Evolutionary conservation across 768 basidiomycete genomes (phyloP).

Genomic region (Glaciozyma antarctica): DNA sequence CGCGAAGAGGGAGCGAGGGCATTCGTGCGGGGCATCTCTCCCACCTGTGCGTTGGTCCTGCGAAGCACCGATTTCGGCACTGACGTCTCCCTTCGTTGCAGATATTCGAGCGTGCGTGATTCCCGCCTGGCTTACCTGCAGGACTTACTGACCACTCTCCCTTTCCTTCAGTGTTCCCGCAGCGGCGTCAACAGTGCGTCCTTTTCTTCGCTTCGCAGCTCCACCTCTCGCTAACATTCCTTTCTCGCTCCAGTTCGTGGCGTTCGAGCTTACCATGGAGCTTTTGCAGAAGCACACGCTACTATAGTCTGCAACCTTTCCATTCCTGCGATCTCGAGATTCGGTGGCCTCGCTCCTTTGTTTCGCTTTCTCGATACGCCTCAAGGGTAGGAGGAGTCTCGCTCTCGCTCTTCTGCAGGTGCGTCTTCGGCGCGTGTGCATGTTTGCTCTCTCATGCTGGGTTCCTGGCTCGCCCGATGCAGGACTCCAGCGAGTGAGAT

Average conservation of each 20-base stretch:
- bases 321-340: no score
- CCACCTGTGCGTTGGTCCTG: conserved; percentile 30
- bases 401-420: neutral
- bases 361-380: no score
- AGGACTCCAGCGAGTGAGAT: no score
- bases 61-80: no score
- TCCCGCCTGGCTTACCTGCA: no score
- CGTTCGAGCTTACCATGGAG: conserved; percentile 35
- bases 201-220: neutral
- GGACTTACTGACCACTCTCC: neutral
- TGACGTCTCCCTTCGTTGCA: neutral
- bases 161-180: conserved; percentile 20
- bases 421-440: neutral
- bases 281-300: conserved; percentile 17
- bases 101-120: conserved; percentile 30
- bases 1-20: conserved; percentile 29
- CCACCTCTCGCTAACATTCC: neutral
- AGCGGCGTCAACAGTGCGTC: conserved; percentile 23
- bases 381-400: neutral
- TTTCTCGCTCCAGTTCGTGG: conserved; percentile 27
- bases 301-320: conserved; percentile 5
- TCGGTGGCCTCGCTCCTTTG: neutral
- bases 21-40: conserved; percentile 36
- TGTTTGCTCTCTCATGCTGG: neutral
- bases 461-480: neutral